Evolutionary conservation across 2,329 filamentous ascomycete genomes (phyloP), one percentile per base, ranked within the genome.

Genomic region (Ceratocystis cacaofunesta): DNA sequence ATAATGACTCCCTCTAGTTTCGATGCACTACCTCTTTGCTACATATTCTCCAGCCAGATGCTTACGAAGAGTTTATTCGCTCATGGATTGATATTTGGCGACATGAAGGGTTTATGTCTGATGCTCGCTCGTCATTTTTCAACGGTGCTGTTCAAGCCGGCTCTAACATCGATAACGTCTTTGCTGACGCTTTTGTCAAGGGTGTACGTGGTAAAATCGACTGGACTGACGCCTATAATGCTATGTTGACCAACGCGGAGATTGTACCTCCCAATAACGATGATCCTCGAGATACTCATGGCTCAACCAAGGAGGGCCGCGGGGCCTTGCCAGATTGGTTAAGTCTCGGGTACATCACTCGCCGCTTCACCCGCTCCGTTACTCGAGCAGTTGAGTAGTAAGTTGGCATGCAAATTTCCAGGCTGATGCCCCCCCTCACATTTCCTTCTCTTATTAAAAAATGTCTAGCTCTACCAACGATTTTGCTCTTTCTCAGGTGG

Each of bases 161-260:
- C 6, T 86, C 82, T 12, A 89, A 89, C 70, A 81, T 82, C 3
- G 86, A 90, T 71, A 89, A 87, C 66, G 80, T 90, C 3, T 80
- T 90, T 17, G 86, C 86, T 1, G 87, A 90, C 70, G 87, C 86
- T 0, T 89, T 83, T 68, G 79, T 88, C 36, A 89, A 89, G 72
- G 85, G 85, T 0, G 79, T 89, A 2, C 76, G 79, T 12, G 85
- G 83, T 3, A 75, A 75, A 3, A 76, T 90, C 55, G 76, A 89
- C 72, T 90, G 86, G 87, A 74, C 77, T 2, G 80, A 82, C 64
- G 85, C 79, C 3, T 86, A 83, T 69, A 74, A 77, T 4, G 83
- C 85, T 60, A 86, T 88, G 84, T 75, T 82, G 7, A 86, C 82
- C 58, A 82, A 90, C 69, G 87, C 86, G 12, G 85, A 89, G 73